Evolutionary conservation across 768 basidiomycete genomes (phyloP).

Genomic region (Mycena vulgaris): DNA sequence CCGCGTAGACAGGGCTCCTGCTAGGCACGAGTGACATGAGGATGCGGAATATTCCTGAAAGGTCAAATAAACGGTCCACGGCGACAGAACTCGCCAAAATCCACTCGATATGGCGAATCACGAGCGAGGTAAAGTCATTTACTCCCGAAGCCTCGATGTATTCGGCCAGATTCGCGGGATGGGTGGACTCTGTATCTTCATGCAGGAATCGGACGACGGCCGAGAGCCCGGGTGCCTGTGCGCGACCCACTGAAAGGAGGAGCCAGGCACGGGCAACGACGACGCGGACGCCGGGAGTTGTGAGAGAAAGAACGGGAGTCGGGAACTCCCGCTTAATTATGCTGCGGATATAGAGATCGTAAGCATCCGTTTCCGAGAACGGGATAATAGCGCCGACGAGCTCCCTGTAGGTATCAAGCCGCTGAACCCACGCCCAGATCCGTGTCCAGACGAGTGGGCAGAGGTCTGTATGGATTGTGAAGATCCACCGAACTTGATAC

Average conservation of each 20-base stretch:
- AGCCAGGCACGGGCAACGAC: conserved; percentile 10
- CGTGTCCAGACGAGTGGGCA: conserved; percentile 11
- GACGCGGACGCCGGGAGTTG: conserved; percentile 1
- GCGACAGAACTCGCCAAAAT: too few relatives aligned
- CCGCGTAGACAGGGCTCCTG: conserved; percentile 12
- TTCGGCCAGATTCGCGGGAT: conserved; percentile 8
- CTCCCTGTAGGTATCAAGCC: conserved; percentile 12
- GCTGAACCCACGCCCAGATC: conserved; percentile 11
- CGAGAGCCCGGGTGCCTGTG: conserved; percentile 10
- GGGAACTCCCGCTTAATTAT: conserved; percentile 6
- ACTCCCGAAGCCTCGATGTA: conserved; percentile 18
- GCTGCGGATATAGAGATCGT: conserved; percentile 25
- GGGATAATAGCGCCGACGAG: conserved; percentile 9
- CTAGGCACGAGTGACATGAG: conserved; percentile 10
- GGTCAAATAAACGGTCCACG: neutral
- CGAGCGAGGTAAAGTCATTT: conserved; percentile 17
- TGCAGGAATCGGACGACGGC: conserved; percentile 17
- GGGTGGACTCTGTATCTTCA: conserved; percentile 11
- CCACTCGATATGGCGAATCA: conserved; percentile 21
- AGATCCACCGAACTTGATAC: conserved; percentile 6
- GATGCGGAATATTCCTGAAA: conserved; percentile 19
- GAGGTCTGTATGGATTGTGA: conserved; percentile 13
- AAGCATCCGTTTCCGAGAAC: conserved; percentile 18
- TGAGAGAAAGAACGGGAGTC: conserved; percentile 6
- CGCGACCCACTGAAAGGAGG: neutral